These are phyloP conservation scores for Geoglossum cookeanum DNA, from an alignment of 2,329 filamentous ascomycete species.

Conservation along the genomic window DNA sequence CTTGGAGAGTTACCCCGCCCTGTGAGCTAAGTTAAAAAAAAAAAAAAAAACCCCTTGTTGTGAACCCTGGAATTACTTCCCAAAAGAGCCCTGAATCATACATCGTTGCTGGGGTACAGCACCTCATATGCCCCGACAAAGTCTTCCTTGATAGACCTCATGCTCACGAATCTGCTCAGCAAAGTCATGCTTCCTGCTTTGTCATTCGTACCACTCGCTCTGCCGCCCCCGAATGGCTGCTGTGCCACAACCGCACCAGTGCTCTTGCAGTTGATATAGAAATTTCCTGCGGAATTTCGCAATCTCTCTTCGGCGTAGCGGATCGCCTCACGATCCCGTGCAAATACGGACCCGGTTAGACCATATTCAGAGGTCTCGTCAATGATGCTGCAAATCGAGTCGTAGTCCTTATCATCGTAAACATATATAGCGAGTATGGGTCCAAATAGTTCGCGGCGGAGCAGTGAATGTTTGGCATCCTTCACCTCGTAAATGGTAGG, in stretches of 20 bases:
- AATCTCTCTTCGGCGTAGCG: constrained; percentile 51
- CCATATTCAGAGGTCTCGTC: constrained; percentile 56
- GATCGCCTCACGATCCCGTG: constrained; percentile 45
- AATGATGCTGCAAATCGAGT: constrained; percentile 39
- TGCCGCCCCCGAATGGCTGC: constrained; percentile 33
- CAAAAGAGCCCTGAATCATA: constrained; percentile 14
- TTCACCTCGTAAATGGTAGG: constrained; percentile 65
- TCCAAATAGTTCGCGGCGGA: constrained; percentile 67
- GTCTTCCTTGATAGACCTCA: constrained; percentile 37
- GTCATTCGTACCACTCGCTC: constrained; percentile 36
- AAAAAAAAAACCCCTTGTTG: too few species aligned
- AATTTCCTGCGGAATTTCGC: constrained; percentile 59
- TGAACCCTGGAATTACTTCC: too few species aligned
- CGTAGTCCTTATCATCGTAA: constrained; percentile 43
- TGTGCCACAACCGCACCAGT: constrained; percentile 32
- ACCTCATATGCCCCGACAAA: constrained; percentile 29
- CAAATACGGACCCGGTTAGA: constrained; percentile 59
- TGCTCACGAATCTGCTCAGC: constrained; percentile 33
- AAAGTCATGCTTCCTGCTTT: constrained; percentile 35
- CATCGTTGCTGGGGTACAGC: constrained; percentile 33
- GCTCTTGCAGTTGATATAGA: constrained; percentile 71
- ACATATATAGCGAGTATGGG: constrained; percentile 57
- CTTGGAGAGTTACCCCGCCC: too few species aligned
- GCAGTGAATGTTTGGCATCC: constrained; percentile 53
- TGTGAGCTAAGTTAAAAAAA: too few species aligned